Conservation (phyloP, 306 rosid species). For the Medicago truncatula region DNA sequence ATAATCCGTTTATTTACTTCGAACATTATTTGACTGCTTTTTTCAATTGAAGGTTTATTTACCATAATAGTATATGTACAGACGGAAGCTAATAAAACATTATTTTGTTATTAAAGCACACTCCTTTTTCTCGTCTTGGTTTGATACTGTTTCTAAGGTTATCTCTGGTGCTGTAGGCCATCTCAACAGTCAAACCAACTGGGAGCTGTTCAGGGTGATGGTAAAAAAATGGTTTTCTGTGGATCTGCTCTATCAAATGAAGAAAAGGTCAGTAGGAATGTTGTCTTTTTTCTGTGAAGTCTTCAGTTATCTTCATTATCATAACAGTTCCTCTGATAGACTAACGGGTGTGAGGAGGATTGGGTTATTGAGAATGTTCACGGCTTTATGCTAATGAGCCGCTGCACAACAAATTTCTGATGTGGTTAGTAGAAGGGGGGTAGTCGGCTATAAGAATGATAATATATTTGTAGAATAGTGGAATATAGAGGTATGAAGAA, state of each 20-base stretch:
- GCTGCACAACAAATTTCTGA: not conserved
- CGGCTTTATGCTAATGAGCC: not conserved
- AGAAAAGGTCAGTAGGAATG: slow-evolving; percentile 67
- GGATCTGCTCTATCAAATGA: slow-evolving; percentile 83
- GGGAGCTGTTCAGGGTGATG: slow-evolving; percentile 44
- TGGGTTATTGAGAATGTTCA: not conserved
- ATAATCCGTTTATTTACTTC: slow-evolving; percentile 1
- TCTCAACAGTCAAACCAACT: slow-evolving; percentile 42
- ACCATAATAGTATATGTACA: not conserved
- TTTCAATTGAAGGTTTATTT: not conserved
- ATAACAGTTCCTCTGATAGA: not conserved
- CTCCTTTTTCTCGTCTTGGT: not conserved
- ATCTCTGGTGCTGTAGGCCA: slow-evolving; percentile 49
- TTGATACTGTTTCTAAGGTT: slow-evolving; percentile 31
- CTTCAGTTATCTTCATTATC: not conserved
- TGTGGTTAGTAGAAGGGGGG: not conserved
- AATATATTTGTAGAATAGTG: not conserved
- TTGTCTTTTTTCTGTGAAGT: not conserved
- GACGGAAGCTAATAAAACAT: not conserved
- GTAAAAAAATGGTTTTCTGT: slow-evolving; percentile 62
- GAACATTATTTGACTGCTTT: not conserved
- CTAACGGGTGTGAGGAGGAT: not conserved
- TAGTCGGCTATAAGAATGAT: not conserved
- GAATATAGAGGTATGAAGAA: not conserved
- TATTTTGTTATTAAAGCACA: slow-evolving; percentile 5